A percentile compares a stretch with the other conserved stretches of the same genome.
These are phyloP conservation scores for Aspergillus neoniger DNA, from an alignment of 2,329 filamentous ascomycete species.

Conservation along the genomic window DNA sequence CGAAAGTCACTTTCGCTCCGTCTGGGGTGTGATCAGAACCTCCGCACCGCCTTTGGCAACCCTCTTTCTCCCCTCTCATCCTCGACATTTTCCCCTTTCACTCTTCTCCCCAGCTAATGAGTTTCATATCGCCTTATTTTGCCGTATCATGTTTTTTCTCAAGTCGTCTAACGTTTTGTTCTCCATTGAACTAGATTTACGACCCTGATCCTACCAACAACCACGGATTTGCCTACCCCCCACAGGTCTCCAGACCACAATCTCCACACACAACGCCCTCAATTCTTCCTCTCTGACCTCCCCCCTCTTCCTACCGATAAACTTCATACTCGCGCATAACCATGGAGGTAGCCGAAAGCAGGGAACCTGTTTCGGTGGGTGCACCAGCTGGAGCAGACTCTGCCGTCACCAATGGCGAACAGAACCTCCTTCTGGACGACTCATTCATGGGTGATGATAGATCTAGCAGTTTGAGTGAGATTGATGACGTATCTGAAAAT, in stretches of 20 bases:
- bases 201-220: conserved; percentile 14
- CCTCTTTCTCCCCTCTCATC: conserved; percentile 23
- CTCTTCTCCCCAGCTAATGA: conserved; percentile 6
- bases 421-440: conserved; percentile 44
- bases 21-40: conserved; percentile 41
- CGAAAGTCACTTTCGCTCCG: conserved; percentile 26
- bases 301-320: not conserved
- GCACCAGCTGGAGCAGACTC: conserved; percentile 36
- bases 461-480: conserved; percentile 91
- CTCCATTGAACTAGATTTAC: conserved; percentile 23
- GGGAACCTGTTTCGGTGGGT: conserved; percentile 38
- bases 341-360: conserved; percentile 46
- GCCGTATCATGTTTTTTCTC: not conserved
- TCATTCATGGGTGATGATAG: conserved; percentile 63
- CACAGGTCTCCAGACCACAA: conserved; percentile 24
- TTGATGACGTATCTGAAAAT: conserved; percentile 76
- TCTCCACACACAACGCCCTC: conserved; percentile 10
- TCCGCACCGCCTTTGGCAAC: conserved; percentile 43
- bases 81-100: conserved; percentile 10
- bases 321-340: conserved; percentile 9
- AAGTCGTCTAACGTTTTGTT: conserved; percentile 26
- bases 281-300: conserved; percentile 7
- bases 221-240: conserved; percentile 10
- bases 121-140: conserved; percentile 1
- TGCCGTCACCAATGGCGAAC: conserved; percentile 39